These are phyloP conservation scores for Pseudogymnoascus sp. DNA, from an alignment of 2,329 filamentous ascomycete genomes.

Conservation along the genomic window DNA sequence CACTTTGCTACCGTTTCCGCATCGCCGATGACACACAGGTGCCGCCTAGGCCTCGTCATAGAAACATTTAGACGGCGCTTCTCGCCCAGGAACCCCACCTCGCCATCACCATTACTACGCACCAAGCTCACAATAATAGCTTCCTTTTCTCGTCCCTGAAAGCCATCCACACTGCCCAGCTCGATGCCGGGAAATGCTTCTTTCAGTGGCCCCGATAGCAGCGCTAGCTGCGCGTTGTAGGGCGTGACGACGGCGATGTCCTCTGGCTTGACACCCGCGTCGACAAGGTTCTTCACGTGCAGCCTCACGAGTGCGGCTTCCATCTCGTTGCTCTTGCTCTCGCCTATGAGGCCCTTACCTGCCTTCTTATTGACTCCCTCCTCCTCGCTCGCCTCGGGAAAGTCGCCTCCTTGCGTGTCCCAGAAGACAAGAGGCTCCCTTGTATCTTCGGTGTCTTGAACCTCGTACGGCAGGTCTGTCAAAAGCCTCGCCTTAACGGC, in stretches of 20 bases:
- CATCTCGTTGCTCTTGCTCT: slow-evolving; percentile 87
- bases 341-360: slow-evolving; percentile 45
- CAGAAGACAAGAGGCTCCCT: slow-evolving; percentile 83
- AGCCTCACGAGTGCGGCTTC: slow-evolving; percentile 73
- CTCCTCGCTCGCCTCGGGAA: slow-evolving; percentile 73
- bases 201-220: slow-evolving; percentile 69
- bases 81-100: slow-evolving; percentile 90
- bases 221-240: slow-evolving; percentile 81
- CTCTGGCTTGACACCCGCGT: slow-evolving; percentile 67
- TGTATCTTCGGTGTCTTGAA: slow-evolving; percentile 77
- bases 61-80: slow-evolving; percentile 90
- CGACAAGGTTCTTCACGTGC: slow-evolving; percentile 70
- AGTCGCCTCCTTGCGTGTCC: slow-evolving; percentile 92
- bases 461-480: slow-evolving; percentile 66
- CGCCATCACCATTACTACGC: slow-evolving; percentile 74
- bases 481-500: slow-evolving; percentile 67
- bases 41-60: slow-evolving; percentile 90
- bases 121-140: slow-evolving; percentile 91
- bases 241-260: slow-evolving; percentile 93
- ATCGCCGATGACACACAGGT: slow-evolving; percentile 85
- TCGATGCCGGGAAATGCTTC: slow-evolving; percentile 78
- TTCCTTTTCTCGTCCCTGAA: slow-evolving; percentile 95
- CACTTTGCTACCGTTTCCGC: slow-evolving; percentile 86
- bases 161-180: slow-evolving; percentile 93
- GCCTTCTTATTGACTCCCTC: slow-evolving; percentile 46